Evolutionary conservation across 257 asterid genomes (phyloP).

Genomic region (Verbena officinalis): DNA sequence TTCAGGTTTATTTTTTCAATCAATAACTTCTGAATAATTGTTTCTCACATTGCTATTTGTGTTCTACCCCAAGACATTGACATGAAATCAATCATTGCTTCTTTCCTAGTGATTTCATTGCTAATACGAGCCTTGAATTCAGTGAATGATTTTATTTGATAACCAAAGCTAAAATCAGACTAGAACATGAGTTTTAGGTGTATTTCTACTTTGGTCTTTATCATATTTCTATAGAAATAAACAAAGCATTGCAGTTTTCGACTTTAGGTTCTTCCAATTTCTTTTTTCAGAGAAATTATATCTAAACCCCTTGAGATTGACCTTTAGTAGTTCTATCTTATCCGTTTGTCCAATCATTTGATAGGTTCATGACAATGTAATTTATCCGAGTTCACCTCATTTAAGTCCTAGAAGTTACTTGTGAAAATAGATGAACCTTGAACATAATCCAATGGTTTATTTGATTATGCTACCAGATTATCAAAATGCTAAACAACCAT

Average conservation of each 20-base stretch:
- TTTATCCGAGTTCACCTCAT: neutral
- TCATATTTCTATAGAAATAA: neutral
- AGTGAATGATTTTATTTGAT: neutral
- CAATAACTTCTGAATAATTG: constrained; percentile 5
- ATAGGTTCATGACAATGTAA: neutral
- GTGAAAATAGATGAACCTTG: neutral
- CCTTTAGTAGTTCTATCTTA: constrained; percentile 2
- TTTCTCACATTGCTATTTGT: constrained; percentile 13
- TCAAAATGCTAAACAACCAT: neutral
- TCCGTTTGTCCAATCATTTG: too few species aligned
- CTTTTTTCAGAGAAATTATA: too few species aligned
- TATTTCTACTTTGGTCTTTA: neutral
- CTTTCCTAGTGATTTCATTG: neutral
- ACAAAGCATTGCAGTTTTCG: too few species aligned
- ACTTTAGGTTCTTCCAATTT: too few species aligned
- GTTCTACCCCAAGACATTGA: neutral
- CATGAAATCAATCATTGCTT: neutral
- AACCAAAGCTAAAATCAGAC: neutral
- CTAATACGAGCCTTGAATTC: neutral
- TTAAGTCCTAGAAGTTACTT: neutral
- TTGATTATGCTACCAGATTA: neutral
- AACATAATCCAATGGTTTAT: too few species aligned
- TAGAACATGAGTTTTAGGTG: neutral
- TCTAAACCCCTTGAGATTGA: too few species aligned
- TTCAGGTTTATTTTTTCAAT: constrained; percentile 21